Conservation (phyloP, 2,329 filamentous ascomycete species). For the Penicillium verrucosum region DNA sequence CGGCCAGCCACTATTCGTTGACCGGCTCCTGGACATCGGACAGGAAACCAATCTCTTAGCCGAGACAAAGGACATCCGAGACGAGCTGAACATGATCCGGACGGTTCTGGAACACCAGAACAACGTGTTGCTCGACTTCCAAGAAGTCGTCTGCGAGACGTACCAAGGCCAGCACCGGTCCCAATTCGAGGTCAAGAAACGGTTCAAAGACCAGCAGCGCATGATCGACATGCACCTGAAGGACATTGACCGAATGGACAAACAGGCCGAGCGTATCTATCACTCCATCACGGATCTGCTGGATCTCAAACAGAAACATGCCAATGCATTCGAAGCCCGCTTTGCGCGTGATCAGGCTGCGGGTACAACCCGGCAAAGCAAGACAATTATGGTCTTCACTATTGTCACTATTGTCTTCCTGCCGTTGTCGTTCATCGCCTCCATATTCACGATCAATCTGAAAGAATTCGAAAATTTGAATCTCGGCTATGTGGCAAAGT, state of each 20-base stretch:
- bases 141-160: conserved; percentile 37
- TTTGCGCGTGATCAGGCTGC: conserved; percentile 58
- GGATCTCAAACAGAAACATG: conserved; percentile 67
- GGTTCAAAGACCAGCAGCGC: conserved; percentile 56
- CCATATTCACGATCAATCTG: conserved; percentile 56
- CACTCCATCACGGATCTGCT: conserved; percentile 60
- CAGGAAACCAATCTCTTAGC: conserved; percentile 59
- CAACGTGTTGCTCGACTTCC: conserved; percentile 35
- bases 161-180: conserved; percentile 34
- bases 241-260: conserved; percentile 63
- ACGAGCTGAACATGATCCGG: conserved; percentile 63
- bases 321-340: conserved; percentile 64
- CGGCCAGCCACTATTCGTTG: conserved; percentile 47
- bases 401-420: conserved; percentile 59
- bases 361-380: conserved; percentile 56
- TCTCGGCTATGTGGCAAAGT: conserved; percentile 53
- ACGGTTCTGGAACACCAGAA: conserved; percentile 40
- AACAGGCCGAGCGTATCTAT: conserved; percentile 60
- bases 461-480: conserved; percentile 47
- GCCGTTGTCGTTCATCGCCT: conserved; percentile 54
- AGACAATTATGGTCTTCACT: conserved; percentile 59
- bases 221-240: conserved; percentile 57
- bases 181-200: conserved; percentile 51
- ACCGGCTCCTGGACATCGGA: conserved; percentile 52
- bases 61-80: conserved; percentile 65